Evolutionary conservation across 352 stramenopile genomes (phyloP).

Genomic region (Phytophthora sp.): DNA sequence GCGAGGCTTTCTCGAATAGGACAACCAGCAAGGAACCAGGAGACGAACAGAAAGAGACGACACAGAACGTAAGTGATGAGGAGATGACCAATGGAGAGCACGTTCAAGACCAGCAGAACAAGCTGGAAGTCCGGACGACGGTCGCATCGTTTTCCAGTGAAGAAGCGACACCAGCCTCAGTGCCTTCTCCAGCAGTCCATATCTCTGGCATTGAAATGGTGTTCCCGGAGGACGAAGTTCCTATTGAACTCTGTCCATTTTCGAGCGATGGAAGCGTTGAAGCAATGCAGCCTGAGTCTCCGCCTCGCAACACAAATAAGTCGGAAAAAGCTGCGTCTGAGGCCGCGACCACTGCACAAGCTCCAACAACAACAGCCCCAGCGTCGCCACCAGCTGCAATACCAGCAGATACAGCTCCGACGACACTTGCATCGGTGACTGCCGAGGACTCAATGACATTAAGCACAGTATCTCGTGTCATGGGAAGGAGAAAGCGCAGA

Average conservation of each 20-base stretch:
- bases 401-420: slow-evolving; percentile 2
- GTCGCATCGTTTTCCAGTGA: not conserved
- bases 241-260: slow-evolving; percentile 43
- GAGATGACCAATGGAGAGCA: not conserved
- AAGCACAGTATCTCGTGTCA: slow-evolving; percentile 1
- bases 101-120: slow-evolving; percentile 6
- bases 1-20: slow-evolving; percentile 6
- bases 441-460: slow-evolving; percentile 11
- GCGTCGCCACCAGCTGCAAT: slow-evolving; percentile 1
- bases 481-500: slow-evolving; percentile 48
- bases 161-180: not conserved
- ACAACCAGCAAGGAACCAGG: not conserved
- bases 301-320: slow-evolving; percentile 4
- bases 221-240: slow-evolving; percentile 39
- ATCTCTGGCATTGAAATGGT: slow-evolving; percentile 31
- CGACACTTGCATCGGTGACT: slow-evolving; percentile 13
- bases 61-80: not conserved
- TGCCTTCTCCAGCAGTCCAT: slow-evolving; percentile 26
- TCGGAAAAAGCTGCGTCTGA: slow-evolving; percentile 2
- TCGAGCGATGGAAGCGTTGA: slow-evolving; percentile 47
- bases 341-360: not conserved
- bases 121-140: not conserved
- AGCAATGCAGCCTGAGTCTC: slow-evolving; percentile 9
- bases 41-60: not conserved
- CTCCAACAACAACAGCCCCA: slow-evolving; percentile 5